Evolutionary conservation across 176 grass and related monocot species (phyloP), one percentile per base, ranked within the genome.

Genomic region (Paspalum notatum): DNA sequence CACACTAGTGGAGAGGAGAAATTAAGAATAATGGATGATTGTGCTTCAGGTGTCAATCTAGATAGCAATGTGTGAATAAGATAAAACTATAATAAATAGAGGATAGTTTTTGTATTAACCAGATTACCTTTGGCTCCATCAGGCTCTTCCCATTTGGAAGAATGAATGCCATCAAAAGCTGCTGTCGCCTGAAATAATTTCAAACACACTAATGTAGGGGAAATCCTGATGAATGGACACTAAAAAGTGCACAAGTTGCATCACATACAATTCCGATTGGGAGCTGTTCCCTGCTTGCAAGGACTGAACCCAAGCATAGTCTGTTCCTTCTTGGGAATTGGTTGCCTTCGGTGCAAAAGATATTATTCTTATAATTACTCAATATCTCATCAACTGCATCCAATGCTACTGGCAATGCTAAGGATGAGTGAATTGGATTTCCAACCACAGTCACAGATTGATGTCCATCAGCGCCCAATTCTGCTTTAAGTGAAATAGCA

Each of bases 101-200:
- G 69, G n/a, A 52, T 59, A 58, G 27, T 38, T 73, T 24, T 62
- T 20, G 40, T 39, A 43, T 26, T 48, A n/a, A 86, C 21, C 9
- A 43, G 48, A 74, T 72, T 90, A 98, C 95, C 92, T 89, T 92
- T 98, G 49, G 90, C 87, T 91, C 95, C 95, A 89, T 98, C 91
- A 85, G 91, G 94, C 61, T 91, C 95, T 84, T 98, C 95, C 95
- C 92, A 98, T 94, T 98, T 98, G 57, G 86, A 89, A 11, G 80
- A 86, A 67, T 25, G 53, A 77, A 89, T 85, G 40, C 95, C 95
- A 25, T 98, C 95, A 91, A 98, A 98, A 71, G 92, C 90, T 55
- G 84, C 81, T 63, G 87, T 91, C 75, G 90, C 92, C 95, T 98
- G 75, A 76, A 83, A 85, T 15, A 73, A 83, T 84, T 79, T 77